Evolutionary conservation across 2,329 filamentous ascomycete species (phyloP), one percentile per base, ranked within the genome.

Genomic region (Leptographium wingfieldii): DNA sequence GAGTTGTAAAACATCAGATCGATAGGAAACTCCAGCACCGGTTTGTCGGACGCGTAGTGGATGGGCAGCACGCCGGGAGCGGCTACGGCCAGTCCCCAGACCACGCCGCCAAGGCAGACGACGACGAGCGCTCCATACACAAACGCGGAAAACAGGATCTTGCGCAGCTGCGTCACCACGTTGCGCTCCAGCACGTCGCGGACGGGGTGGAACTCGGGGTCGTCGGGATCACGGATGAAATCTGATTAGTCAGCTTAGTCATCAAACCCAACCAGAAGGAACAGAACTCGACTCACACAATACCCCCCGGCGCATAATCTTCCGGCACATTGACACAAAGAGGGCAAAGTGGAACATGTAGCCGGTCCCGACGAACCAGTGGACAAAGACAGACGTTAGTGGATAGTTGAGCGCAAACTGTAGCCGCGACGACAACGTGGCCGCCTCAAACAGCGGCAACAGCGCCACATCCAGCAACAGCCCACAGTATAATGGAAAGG

Each of bases 341-440:
- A 99, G 81, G 5, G 94, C 94, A 70, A 99, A 99, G 71, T 99
- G 94, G 74, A 99, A 99, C 95, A 99, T 99, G 73, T 99, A 99
- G 64, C 92, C 95, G 3, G 94, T 99, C 56, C 94, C 94, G 60
- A 96, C 87, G 69, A 99, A 99, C 94, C 94, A 99, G 71, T 99
- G 94, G 58, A 97, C 88, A 70, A 99, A 99, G 16, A 95, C 83
- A 16, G 92, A 96, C 0, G 91, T 96, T 65, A 92, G 80, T 0
- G 94, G 94, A 62, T 87, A 90, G 62, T 84, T 79, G 59, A 83
- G 76, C 2, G 90, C 90, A 68, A 96, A 99, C 4, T 84, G 76
- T 57, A 95, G 75, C 27, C 94, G 84, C 9, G 89, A 90, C 64
- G 81, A 80, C 57, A 96, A 73, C 0, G 88, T 92, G 0, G 90